These are phyloP conservation scores for Neopestalotiopsis rosae DNA, from an alignment of 2,329 filamentous ascomycete genomes.

Conservation along the genomic window DNA sequence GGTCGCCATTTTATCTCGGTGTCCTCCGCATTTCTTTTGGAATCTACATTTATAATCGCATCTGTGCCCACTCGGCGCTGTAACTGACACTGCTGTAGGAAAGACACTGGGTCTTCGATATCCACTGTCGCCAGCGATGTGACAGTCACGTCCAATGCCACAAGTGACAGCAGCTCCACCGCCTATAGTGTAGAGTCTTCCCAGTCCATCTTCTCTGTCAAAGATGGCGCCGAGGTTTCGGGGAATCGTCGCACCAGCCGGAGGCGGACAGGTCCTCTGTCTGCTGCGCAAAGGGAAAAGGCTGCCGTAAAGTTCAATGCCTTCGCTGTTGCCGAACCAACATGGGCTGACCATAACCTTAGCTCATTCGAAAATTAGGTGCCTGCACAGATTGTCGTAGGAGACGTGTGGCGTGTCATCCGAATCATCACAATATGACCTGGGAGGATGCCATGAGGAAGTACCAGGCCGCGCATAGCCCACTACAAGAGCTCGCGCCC, in stretches of 20 bases:
- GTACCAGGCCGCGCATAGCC: conserved; percentile 56
- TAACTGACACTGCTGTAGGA: conserved; percentile 34
- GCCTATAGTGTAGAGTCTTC: conserved; percentile 60
- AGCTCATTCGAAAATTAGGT: conserved; percentile 59
- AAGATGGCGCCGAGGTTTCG: conserved; percentile 60
- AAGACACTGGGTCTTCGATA: conserved; percentile 59
- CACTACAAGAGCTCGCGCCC: conserved; percentile 55
- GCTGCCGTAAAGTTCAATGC: conserved; percentile 48
- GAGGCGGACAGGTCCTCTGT: conserved; percentile 64
- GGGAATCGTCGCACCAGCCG: conserved; percentile 60
- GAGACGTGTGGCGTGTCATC: conserved; percentile 64
- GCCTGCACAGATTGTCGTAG: conserved; percentile 62
- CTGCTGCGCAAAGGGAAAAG: conserved; percentile 62
- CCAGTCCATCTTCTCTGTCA: conserved; percentile 60
- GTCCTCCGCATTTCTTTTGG: background rate
- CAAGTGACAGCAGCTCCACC: conserved; percentile 53
- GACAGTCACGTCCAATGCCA: conserved; percentile 40
- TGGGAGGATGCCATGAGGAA: conserved; percentile 64
- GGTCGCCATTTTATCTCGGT: background rate
- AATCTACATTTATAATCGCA: background rate
- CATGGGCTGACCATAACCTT: background rate
- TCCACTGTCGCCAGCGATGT: conserved; percentile 55
- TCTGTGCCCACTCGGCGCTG: background rate
- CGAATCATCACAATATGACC: conserved; percentile 64
- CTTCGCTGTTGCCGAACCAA: background rate